phyloP scores from a whole-genome alignment of 805 yeast species.

The Ogataea paraovalis region DNA sequence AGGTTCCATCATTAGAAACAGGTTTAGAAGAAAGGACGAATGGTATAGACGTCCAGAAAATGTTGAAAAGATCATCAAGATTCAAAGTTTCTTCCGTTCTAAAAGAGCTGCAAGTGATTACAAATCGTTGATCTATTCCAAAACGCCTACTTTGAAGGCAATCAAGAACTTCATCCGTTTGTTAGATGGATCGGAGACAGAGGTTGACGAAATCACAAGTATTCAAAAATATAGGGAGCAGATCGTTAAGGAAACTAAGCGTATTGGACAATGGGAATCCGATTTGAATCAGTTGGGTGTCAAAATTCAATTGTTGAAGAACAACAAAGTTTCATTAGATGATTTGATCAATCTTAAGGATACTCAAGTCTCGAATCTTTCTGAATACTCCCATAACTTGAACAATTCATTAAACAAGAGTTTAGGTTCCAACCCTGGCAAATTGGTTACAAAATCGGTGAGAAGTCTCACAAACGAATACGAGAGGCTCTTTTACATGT shows the following conservation, averaged over 20 bases:
- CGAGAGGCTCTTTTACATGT: slow-evolving; percentile 72
- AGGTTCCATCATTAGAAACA: slow-evolving; percentile 42
- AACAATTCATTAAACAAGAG: slow-evolving; percentile 22
- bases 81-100: slow-evolving; percentile 74
- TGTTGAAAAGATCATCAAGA: slow-evolving; percentile 54
- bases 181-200: slow-evolving; percentile 57
- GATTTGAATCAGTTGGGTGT: slow-evolving; percentile 73
- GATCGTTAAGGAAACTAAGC: slow-evolving; percentile 64
- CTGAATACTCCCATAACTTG: slow-evolving; percentile 23
- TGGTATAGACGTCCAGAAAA: slow-evolving; percentile 51
- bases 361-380: slow-evolving; percentile 27
- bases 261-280: slow-evolving; percentile 67
- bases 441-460: slow-evolving; percentile 34
- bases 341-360: slow-evolving; percentile 47
- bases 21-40: slow-evolving; percentile 30
- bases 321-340: slow-evolving; percentile 73
- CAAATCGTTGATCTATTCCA: slow-evolving; percentile 59
- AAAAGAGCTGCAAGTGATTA: slow-evolving; percentile 69
- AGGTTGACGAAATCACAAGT: slow-evolving; percentile 69
- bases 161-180: slow-evolving; percentile 74
- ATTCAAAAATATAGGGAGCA: slow-evolving; percentile 63
- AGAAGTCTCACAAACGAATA: slow-evolving; percentile 58
- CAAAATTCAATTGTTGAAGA: slow-evolving; percentile 72
- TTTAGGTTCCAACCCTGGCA: slow-evolving; percentile 17
- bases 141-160: slow-evolving; percentile 74